Evolutionary conservation across 1,284 basidiomycete species (phyloP).

Genomic region (Ustilago sp.): DNA sequence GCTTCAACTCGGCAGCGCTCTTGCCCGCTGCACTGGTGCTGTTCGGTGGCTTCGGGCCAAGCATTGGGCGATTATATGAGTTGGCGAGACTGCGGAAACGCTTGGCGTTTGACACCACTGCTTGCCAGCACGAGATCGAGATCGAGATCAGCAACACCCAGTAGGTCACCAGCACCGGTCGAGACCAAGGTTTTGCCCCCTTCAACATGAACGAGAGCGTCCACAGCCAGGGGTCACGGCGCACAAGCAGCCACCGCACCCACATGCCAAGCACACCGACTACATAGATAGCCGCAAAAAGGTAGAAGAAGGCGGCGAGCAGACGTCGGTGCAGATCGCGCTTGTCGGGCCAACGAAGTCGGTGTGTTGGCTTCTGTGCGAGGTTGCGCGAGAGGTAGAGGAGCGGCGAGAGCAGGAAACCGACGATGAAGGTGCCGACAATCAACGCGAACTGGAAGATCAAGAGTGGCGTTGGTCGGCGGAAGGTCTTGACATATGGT

Average conservation of each 20-base stretch:
- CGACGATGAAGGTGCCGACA: conserved; percentile 88
- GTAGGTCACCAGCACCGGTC: conserved; percentile 82
- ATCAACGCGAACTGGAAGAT: conserved; percentile 93
- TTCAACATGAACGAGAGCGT: conserved; percentile 75
- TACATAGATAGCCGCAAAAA: conserved; percentile 81
- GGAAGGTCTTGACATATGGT: conserved; percentile 90
- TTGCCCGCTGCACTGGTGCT: conserved; percentile 20
- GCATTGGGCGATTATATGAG: conserved; percentile 35
- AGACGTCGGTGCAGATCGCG: conserved; percentile 85
- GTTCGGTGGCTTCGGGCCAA: conserved; percentile 20
- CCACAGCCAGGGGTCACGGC: conserved; percentile 91
- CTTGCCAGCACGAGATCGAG: conserved; percentile 90
- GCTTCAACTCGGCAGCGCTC: conserved; percentile 24
- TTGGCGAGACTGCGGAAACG: conserved; percentile 45
- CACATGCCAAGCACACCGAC: conserved; percentile 89
- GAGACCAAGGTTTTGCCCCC: conserved; percentile 83
- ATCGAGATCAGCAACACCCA: conserved; percentile 84
- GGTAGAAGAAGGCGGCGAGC: conserved; percentile 87
- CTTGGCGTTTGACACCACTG: conserved; percentile 56
- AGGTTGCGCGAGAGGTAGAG: conserved; percentile 92
- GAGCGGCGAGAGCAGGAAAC: conserved; percentile 92
- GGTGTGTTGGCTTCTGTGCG: conserved; percentile 88
- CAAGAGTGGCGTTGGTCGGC: conserved; percentile 90
- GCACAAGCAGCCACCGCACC: conserved; percentile 87
- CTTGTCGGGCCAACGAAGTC: conserved; percentile 87